Conservation (phyloP, 345 rosid species). For the Dimocarpus longan region DNA sequence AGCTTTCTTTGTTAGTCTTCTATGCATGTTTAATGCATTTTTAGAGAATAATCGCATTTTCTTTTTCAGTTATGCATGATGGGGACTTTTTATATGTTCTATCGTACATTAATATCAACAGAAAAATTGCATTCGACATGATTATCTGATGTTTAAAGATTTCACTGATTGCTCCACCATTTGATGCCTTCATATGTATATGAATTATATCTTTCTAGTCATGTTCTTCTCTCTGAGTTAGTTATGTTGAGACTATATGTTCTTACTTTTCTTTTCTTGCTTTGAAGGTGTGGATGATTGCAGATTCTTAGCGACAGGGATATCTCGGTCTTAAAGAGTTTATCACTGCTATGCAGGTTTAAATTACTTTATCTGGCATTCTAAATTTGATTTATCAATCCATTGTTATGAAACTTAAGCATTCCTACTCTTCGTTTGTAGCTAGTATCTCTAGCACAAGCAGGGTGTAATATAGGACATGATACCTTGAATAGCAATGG, state of each 20-base stretch:
- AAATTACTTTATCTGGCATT: conserved; percentile 4
- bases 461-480: conserved; percentile 53
- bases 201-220: too few species aligned
- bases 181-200: neutral
- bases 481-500: conserved; percentile 54
- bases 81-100: too few species aligned
- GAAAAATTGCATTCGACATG: too few species aligned
- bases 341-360: conserved; percentile 71
- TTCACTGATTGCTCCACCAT: neutral
- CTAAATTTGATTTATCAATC: neutral
- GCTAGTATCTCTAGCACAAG: conserved; percentile 81
- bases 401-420: conserved; percentile 22
- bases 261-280: conserved; percentile 6
- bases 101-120: too few species aligned
- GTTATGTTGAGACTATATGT: conserved; percentile 1
- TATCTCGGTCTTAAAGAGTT: conserved; percentile 80
- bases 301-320: conserved; percentile 87
- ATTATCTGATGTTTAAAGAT: neutral
- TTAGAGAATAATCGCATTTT: too few species aligned
- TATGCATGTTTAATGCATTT: too few species aligned
- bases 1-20: too few species aligned
- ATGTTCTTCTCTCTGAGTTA: neutral
- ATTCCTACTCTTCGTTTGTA: conserved; percentile 34
- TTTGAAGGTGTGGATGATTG: conserved; percentile 83
- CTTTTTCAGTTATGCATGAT: too few species aligned